A percentile compares a stretch with the other conserved stretches of the same genome.
Conservation (phyloP, 352 stramenopile species). For the Phytophthora cajani region DNA sequence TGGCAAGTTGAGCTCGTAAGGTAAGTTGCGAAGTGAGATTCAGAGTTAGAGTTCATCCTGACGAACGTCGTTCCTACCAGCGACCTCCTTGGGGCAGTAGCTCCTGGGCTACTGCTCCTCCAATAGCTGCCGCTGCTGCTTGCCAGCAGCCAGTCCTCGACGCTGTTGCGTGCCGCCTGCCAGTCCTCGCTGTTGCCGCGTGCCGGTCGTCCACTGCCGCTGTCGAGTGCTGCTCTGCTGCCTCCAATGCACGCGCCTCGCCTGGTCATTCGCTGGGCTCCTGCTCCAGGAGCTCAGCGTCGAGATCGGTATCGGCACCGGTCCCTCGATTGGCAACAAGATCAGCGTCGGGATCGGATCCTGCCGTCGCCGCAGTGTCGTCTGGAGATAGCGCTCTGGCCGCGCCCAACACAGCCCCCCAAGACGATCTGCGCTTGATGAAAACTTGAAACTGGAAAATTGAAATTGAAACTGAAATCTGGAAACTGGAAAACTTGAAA, state of each 20-base stretch:
- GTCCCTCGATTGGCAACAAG: background rate
- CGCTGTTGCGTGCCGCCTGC: background rate
- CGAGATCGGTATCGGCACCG: background rate
- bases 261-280: background rate
- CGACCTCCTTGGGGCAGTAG: background rate
- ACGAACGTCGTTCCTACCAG: background rate
- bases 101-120: background rate
- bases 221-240: background rate
- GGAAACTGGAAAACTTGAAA: background rate
- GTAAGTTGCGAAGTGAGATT: background rate
- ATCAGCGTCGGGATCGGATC: background rate
- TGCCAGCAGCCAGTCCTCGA: background rate
- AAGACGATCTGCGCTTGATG: background rate
- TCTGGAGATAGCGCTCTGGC: background rate
- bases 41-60: background rate
- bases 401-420: background rate
- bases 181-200: background rate
- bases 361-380: background rate
- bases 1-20: background rate
- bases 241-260: background rate
- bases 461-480: background rate
- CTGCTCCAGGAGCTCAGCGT: background rate
- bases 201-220: background rate
- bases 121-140: background rate
- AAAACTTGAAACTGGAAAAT: background rate